Evolutionary conservation across 768 basidiomycete species (phyloP).

Genomic region (Leccinellum luteum): DNA sequence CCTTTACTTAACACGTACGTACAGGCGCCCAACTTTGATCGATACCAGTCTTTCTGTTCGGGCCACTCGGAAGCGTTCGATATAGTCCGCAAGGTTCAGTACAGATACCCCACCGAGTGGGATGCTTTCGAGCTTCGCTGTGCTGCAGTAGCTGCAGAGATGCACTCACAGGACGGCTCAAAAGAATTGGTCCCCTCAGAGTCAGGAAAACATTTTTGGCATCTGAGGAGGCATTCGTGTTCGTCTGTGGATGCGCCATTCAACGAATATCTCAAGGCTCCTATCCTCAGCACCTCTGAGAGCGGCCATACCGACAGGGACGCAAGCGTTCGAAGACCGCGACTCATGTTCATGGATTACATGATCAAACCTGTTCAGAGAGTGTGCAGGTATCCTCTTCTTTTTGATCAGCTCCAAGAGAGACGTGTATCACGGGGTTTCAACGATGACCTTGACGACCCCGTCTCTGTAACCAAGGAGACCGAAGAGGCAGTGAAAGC

Average conservation of each 20-base stretch:
- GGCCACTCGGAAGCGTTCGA: constrained; percentile 82
- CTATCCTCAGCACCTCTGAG: constrained; percentile 28
- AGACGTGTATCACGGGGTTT: constrained; percentile 3
- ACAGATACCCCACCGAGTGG: constrained; percentile 72
- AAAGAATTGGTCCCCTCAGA: constrained; percentile 6
- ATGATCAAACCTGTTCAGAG: constrained; percentile 97
- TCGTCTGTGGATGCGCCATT: constrained; percentile 49
- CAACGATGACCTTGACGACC: not conserved
- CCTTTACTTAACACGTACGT: constrained; percentile 4
- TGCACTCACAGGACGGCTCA: constrained; percentile 19
- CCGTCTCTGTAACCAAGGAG: not conserved
- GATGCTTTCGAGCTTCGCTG: constrained; percentile 82
- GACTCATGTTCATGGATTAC: constrained; percentile 76
- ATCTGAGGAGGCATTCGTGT: constrained; percentile 43
- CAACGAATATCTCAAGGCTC: constrained; percentile 32
- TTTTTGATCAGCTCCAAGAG: constrained; percentile 68
- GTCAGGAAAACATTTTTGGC: constrained; percentile 11
- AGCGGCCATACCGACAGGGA: constrained; percentile 30
- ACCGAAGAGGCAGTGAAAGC: constrained; percentile 27
- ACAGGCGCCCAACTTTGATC: constrained; percentile 70
- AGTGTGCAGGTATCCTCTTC: constrained; percentile 91
- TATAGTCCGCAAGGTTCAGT: constrained; percentile 62
- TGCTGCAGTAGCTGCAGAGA: constrained; percentile 47
- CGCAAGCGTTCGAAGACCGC: constrained; percentile 31
- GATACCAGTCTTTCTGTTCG: constrained; percentile 86